Evolutionary conservation across 805 yeast species (phyloP).

Genomic region (Cyberlindnera amylophila): DNA sequence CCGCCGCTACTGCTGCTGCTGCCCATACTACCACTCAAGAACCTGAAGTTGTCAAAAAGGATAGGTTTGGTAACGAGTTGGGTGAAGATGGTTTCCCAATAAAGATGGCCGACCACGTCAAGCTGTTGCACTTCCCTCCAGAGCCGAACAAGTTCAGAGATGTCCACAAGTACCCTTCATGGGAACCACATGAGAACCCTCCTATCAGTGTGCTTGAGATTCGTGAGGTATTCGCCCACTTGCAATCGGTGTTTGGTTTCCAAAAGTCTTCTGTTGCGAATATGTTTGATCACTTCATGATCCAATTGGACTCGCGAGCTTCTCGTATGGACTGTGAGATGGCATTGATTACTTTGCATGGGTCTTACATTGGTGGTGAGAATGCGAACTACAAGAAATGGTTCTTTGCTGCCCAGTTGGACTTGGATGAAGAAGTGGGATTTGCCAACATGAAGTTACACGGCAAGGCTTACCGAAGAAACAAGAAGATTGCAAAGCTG

Average conservation of each 20-base stretch:
- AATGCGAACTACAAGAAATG: constrained; percentile 84
- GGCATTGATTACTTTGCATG: constrained; percentile 76
- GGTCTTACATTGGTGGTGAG: constrained; percentile 91
- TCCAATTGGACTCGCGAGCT: constrained; percentile 80
- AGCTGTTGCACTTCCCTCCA: neutral
- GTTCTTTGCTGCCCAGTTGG: constrained; percentile 85
- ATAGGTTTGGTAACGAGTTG: no score
- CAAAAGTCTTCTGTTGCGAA: constrained; percentile 75
- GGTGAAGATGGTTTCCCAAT: neutral
- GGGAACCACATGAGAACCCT: neutral
- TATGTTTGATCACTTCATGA: constrained; percentile 78
- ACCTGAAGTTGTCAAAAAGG: no score
- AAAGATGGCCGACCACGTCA: neutral
- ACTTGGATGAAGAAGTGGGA: constrained; percentile 66
- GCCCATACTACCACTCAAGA: no score
- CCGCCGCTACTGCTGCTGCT: no score
- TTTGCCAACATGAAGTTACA: constrained; percentile 50
- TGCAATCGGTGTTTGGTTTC: constrained; percentile 74
- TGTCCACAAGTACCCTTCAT: neutral
- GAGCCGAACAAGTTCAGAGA: neutral
- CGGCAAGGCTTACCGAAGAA: constrained; percentile 42
- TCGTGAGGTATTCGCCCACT: constrained; percentile 50
- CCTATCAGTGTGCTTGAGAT: constrained; percentile 46
- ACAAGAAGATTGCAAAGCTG: constrained; percentile 41
- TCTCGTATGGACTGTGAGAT: constrained; percentile 67